These are phyloP conservation scores for Arthrobotrys musiformis DNA, from an alignment of 2,329 filamentous ascomycete genomes.

Conservation along the genomic window DNA sequence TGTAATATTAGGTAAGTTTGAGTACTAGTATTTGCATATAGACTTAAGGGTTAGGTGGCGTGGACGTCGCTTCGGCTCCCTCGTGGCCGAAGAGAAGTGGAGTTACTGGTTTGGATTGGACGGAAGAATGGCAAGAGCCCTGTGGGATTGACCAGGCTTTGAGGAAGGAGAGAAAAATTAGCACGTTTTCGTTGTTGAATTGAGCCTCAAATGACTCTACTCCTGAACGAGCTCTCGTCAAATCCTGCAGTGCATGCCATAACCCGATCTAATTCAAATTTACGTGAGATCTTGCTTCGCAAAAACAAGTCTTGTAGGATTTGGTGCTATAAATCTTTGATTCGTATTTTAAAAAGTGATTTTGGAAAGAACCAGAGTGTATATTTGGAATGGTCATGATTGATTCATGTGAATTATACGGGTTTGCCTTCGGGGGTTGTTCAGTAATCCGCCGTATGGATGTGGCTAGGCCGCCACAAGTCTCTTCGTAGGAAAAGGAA, in stretches of 20 bases:
- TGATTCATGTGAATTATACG: conserved; percentile 2
- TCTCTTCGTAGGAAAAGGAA: background rate
- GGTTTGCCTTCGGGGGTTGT: conserved; percentile 15
- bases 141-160: background rate
- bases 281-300: background rate
- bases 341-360: background rate
- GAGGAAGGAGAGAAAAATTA: background rate
- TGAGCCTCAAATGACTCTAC: conserved; percentile 11
- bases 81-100: conserved; percentile 22
- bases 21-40: background rate
- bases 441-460: conserved; percentile 10
- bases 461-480: background rate
- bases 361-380: background rate
- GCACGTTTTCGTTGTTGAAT: background rate
- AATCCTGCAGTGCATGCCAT: too few relatives aligned
- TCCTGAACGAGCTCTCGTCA: background rate
- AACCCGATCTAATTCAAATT: background rate
- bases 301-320: background rate
- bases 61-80: conserved; percentile 17
- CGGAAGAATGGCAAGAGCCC: background rate
- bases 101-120: background rate
- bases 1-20: conserved; percentile 3
- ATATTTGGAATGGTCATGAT: background rate
- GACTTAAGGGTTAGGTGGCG: conserved; percentile 8
- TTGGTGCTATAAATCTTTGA: background rate